Evolutionary conservation across 371 early-diverging fungal species (phyloP).

Genomic region (Saksenaea vasiformis): DNA sequence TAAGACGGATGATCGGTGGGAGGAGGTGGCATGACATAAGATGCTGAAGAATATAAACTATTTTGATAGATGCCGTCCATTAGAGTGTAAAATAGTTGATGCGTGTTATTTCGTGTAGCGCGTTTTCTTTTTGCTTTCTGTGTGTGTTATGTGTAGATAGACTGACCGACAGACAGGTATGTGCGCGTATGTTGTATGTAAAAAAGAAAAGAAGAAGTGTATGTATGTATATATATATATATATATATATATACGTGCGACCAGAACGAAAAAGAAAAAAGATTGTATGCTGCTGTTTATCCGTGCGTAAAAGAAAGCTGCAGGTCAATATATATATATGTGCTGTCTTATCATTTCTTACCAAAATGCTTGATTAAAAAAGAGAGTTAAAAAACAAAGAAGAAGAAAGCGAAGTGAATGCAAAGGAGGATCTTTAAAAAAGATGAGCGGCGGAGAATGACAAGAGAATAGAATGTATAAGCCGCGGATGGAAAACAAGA

Average conservation of each 20-base stretch:
- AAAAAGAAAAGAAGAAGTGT: neutral
- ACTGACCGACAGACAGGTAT: too few species aligned
- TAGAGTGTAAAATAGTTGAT: neutral
- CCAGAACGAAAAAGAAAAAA: neutral
- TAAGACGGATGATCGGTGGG: slow-evolving; percentile 19
- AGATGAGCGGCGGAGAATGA: neutral
- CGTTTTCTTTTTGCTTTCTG: neutral
- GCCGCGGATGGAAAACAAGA: neutral
- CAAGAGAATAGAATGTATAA: neutral
- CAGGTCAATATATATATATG: neutral
- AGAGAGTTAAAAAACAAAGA: slow-evolving; percentile 4
- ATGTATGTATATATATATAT: neutral
- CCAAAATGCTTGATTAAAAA: neutral
- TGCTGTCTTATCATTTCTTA: neutral
- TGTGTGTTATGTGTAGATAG: too few species aligned
- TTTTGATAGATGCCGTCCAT: slow-evolving; percentile 48
- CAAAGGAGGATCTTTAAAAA: neutral
- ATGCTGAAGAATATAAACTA: slow-evolving; percentile 31
- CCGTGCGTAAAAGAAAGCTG: slow-evolving; percentile 3
- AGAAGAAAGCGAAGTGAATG: slow-evolving; percentile 8
- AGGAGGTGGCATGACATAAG: slow-evolving; percentile 34
- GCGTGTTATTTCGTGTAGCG: too few species aligned
- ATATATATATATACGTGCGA: neutral
- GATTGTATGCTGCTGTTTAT: slow-evolving; percentile 5
- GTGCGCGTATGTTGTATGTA: slow-evolving; percentile 5